These are phyloP conservation scores for Citrus australasica DNA, from an alignment of 345 rosid species.

Conservation along the genomic window DNA sequence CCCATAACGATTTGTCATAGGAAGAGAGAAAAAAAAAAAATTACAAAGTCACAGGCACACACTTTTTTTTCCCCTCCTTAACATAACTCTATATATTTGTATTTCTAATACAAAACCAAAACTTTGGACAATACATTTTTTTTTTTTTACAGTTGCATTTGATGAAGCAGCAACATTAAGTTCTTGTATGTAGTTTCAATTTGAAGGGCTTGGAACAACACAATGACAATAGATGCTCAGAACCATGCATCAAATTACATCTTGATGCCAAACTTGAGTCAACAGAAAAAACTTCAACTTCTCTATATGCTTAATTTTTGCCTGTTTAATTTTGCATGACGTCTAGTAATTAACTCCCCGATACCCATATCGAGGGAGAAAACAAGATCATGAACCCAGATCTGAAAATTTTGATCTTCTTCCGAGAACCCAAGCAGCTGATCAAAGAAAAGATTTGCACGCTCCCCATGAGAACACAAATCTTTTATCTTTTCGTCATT, in stretches of 20 bases:
- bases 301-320: neutral
- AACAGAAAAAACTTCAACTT: conserved; percentile 14
- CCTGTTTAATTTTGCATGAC: neutral
- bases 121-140: conserved; percentile 12
- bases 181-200: conserved; percentile 10
- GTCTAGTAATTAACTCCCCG: conserved; percentile 11
- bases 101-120: conserved; percentile 25
- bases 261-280: conserved; percentile 12
- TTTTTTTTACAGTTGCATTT: conserved; percentile 4
- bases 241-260: conserved; percentile 9
- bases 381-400: conserved; percentile 20
- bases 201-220: conserved; percentile 18
- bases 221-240: conserved; percentile 11
- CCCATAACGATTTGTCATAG: neutral
- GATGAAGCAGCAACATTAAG: conserved; percentile 13
- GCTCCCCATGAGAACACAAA: conserved; percentile 10
- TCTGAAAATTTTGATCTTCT: conserved; percentile 12
- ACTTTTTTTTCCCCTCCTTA: too few relatives aligned
- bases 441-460: neutral
- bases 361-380: neutral
- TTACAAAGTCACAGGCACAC: neutral
- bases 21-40: neutral
- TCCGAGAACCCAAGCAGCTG: conserved; percentile 48
- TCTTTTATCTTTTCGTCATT: too few relatives aligned
- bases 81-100: conserved; percentile 9